A percentile compares a stretch with the other conserved stretches of the same genome.
These are phyloP conservation scores for Russula vinacea DNA, from an alignment of 768 basidiomycete species.

Conservation along the genomic window DNA sequence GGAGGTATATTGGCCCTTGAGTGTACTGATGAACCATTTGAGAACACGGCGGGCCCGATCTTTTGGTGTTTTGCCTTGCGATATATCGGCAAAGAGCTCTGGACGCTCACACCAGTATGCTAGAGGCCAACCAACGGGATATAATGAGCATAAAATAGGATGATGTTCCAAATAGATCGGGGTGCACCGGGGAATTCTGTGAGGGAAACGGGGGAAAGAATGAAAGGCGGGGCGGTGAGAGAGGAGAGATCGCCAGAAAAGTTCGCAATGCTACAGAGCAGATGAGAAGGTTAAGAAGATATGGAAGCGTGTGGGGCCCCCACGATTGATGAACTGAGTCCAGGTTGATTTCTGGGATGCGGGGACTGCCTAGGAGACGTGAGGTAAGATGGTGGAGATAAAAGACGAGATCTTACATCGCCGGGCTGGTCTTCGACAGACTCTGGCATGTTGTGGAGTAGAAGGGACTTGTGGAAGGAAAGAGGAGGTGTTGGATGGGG, in stretches of 20 bases:
- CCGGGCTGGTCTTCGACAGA: slow-evolving; percentile 16
- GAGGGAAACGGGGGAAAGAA: slow-evolving; percentile 84
- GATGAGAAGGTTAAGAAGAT: slow-evolving; percentile 23
- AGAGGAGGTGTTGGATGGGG: too few species aligned
- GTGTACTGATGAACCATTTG: slow-evolving; percentile 93
- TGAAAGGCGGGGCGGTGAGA: slow-evolving; percentile 85
- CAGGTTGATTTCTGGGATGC: slow-evolving; percentile 81
- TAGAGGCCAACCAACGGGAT: slow-evolving; percentile 34
- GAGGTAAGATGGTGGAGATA: not conserved
- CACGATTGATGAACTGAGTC: slow-evolving; percentile 89
- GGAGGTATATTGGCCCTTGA: slow-evolving; percentile 94
- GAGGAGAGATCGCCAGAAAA: slow-evolving; percentile 86
- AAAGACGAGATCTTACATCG: slow-evolving; percentile 12
- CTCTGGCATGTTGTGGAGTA: slow-evolving; percentile 6
- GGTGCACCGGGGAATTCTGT: slow-evolving; percentile 84
- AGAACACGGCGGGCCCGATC: slow-evolving; percentile 77
- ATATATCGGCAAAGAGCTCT: slow-evolving; percentile 82
- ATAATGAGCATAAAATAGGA: slow-evolving; percentile 9
- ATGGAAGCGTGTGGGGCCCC: slow-evolving; percentile 27
- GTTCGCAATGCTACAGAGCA: slow-evolving; percentile 61
- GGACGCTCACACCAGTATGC: slow-evolving; percentile 98
- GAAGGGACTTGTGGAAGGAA: not conserved
- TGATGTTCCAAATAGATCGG: slow-evolving; percentile 8
- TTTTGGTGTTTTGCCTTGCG: slow-evolving; percentile 69
- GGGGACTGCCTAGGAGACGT: slow-evolving; percentile 61